A percentile compares a stretch with the other conserved stretches of the same genome.
phyloP scores from a whole-genome alignment of 805 yeast genomes.

The Suhomyces sp. region DNA sequence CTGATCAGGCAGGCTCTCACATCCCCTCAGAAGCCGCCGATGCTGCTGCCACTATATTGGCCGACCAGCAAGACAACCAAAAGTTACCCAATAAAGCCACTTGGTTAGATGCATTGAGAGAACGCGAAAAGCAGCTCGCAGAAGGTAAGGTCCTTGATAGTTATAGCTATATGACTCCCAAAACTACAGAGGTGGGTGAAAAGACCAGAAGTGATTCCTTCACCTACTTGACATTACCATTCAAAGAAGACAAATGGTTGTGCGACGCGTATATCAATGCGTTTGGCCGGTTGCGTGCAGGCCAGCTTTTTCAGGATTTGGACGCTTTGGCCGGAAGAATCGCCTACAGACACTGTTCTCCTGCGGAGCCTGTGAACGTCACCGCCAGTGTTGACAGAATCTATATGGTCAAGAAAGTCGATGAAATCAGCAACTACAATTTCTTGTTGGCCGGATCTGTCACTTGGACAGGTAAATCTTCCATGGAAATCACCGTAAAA shows the following conservation, averaged over 20 bases:
- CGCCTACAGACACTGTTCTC: constrained; percentile 89
- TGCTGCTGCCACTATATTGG: constrained; percentile 66
- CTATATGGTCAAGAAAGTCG: constrained; percentile 79
- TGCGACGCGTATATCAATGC: constrained; percentile 88
- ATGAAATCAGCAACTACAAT: constrained; percentile 70
- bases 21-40: constrained; percentile 66
- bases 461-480: constrained; percentile 91
- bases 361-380: constrained; percentile 93
- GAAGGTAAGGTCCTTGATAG: constrained; percentile 75
- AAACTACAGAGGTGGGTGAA: constrained; percentile 66
- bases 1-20: constrained; percentile 39
- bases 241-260: constrained; percentile 76
- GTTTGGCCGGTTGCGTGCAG: constrained; percentile 86
- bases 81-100: constrained; percentile 53
- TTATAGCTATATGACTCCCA: constrained; percentile 68
- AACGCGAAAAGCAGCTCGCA: constrained; percentile 63
- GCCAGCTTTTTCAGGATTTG: constrained; percentile 89
- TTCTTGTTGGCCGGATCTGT: constrained; percentile 87
- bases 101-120: constrained; percentile 83
- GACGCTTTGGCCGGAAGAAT: constrained; percentile 94
- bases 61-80: constrained; percentile 56
- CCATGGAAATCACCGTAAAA: constrained; percentile 91
- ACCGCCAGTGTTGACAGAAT: constrained; percentile 94
- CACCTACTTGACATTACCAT: constrained; percentile 67
- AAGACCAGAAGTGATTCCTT: constrained; percentile 78